These are phyloP conservation scores for Pythium rhizo-oryzae DNA, from an alignment of 352 stramenopile species.

Conservation along the genomic window DNA sequence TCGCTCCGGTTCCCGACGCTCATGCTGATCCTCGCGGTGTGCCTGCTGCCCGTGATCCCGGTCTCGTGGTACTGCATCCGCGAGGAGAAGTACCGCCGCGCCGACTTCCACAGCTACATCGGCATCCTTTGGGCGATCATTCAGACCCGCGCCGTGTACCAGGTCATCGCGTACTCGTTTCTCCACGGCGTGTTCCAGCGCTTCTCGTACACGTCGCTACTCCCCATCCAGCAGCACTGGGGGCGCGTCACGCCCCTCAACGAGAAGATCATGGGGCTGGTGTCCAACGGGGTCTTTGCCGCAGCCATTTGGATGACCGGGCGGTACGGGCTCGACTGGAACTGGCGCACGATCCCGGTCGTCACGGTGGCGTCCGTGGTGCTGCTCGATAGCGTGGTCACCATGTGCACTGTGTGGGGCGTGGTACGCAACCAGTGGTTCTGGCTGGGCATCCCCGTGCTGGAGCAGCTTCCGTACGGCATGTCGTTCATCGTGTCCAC, in stretches of 20 bases:
- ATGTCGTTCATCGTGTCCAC: constrained; percentile 31
- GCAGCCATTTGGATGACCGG: constrained; percentile 7
- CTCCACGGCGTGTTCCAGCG: constrained; percentile 28
- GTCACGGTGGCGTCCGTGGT: constrained; percentile 22
- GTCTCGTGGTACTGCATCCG: constrained; percentile 26
- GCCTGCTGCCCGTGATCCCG: constrained; percentile 5
- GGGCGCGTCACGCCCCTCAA: constrained; percentile 32
- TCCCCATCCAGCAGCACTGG: constrained; percentile 25
- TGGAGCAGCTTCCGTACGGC: constrained; percentile 26
- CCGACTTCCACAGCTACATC: constrained; percentile 18
- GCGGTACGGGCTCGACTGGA: constrained; percentile 26
- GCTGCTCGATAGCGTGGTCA: constrained; percentile 25
- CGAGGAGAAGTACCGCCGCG: constrained; percentile 19
- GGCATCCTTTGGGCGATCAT: constrained; percentile 23
- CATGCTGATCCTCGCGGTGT: constrained; percentile 21
- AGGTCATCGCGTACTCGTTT: constrained; percentile 33
- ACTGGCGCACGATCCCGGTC: constrained; percentile 28
- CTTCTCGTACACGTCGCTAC: constrained; percentile 22
- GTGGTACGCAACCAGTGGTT: constrained; percentile 31
- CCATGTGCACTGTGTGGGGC: constrained; percentile 32
- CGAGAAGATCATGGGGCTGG: constrained; percentile 23
- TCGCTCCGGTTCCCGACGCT: constrained; percentile 16
- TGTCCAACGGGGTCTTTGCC: constrained; percentile 9
- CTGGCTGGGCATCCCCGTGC: constrained; percentile 29
- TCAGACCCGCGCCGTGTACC: constrained; percentile 31